A percentile compares a stretch with the other conserved stretches of the same genome.
phyloP scores from a whole-genome alignment of 2,329 filamentous ascomycete genomes.

The Esteya vermicola region DNA sequence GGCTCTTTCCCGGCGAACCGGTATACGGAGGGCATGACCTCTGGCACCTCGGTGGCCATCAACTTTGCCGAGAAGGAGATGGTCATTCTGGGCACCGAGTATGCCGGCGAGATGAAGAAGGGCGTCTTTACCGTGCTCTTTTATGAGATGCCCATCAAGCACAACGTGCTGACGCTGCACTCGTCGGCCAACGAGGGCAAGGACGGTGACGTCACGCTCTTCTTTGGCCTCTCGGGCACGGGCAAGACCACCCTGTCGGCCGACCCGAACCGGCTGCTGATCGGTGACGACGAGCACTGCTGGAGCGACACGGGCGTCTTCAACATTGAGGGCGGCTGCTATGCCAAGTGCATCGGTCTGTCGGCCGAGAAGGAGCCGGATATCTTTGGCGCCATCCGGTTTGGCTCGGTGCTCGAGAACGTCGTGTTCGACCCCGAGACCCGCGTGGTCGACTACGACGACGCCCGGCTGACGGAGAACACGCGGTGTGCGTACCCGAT shows the following conservation, averaged over 20 bases:
- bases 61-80: constrained; percentile 99
- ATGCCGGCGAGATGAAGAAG: constrained; percentile 97
- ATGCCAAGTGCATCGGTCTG: constrained; percentile 96
- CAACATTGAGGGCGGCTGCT: constrained; percentile 99
- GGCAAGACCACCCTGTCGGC: constrained; percentile 98
- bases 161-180: constrained; percentile 96
- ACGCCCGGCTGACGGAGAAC: constrained; percentile 91
- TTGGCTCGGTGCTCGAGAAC: constrained; percentile 95
- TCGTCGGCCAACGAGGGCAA: constrained; percentile 96
- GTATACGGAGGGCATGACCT: constrained; percentile 97
- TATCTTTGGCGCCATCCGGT: constrained; percentile 90
- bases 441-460: constrained; percentile 89
- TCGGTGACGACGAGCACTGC: constrained; percentile 99
- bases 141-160: constrained; percentile 99
- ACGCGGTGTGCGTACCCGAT: constrained; percentile 91
- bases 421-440: constrained; percentile 90
- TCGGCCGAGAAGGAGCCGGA: constrained; percentile 98
- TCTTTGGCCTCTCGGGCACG: constrained; percentile 97
- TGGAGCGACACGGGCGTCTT: constrained; percentile 95
- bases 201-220: constrained; percentile 90
- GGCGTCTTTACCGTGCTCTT: constrained; percentile 98
- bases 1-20: constrained; percentile 97
- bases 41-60: constrained; percentile 91
- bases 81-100: constrained; percentile 98
- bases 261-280: constrained; percentile 88